Base-by-base conservation (phyloP, 305 asterid genomes). In the Rubia peregrina region DNA sequence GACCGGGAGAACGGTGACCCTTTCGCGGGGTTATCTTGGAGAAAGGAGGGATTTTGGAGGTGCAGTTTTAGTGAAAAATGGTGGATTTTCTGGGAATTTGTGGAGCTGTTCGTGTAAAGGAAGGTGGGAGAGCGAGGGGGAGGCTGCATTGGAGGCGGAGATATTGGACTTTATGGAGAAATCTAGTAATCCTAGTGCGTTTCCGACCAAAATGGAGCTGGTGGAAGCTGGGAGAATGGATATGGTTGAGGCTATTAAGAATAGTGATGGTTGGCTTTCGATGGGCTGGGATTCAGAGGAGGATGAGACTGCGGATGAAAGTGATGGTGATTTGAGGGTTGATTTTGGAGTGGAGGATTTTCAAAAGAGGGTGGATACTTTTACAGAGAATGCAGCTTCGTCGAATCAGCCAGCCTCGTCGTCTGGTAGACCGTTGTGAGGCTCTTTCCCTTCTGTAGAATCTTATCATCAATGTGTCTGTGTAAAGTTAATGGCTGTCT, bases 251-350 rank as follows among this genome's bases (percentile, higher is more conserved):
- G 88, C 88, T 67, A 88, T 91, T 41, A 77, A 71, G 86, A 83
- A 71, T 74, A 87, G 71, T 73, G 92, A 95, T 53, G 98, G 98
- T 48, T 94, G 97, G 97, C 85, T 73, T 81, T 80, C 89, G 6
- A 79, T 94, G 64, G 99, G 99, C 24, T 91, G 98, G 98, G 92
- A 83, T 64, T 69, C 78, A 96, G 92, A 83, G 67, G 66, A 76
- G 7, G 81, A 71, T 22, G 86, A 77, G 6, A 87, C 68, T 9
- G 80, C 71, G 21, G 76, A 68, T 71, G 83, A 49, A 51, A 76
- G 64, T 69, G 53, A 61, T 64, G 75, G 72, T 43, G 68, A 43
- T 17, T 41, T 60, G 42, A 75, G 41, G 44, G 49, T 72, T 51
- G 84, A 78, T 71, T 77, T 72, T 73, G 92, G 82, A 62, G 67